phyloP scores from a whole-genome alignment of 306 rosid genomes.

The Citrullus mucosospermus region DNA sequence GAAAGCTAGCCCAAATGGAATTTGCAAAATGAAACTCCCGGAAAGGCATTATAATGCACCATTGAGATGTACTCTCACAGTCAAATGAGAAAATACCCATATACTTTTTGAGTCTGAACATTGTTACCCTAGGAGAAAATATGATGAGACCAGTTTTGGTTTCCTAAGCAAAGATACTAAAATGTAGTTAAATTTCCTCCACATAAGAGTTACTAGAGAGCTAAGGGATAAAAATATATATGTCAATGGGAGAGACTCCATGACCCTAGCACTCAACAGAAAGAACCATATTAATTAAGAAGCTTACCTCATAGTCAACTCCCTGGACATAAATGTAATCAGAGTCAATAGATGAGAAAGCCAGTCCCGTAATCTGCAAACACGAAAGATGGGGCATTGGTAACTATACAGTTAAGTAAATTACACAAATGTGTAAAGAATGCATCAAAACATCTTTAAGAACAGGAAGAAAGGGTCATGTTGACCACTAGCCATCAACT shows the following conservation, averaged over 20 bases:
- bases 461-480: constrained; percentile 1
- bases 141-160: background rate
- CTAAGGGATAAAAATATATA: background rate
- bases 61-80: background rate
- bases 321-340: constrained; percentile 74
- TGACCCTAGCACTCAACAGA: background rate
- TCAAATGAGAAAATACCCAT: background rate
- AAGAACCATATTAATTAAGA: background rate
- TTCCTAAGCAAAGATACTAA: background rate
- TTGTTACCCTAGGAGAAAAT: background rate
- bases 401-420: background rate
- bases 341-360: constrained; percentile 64
- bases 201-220: background rate
- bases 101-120: background rate
- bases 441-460: background rate
- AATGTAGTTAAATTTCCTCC: background rate
- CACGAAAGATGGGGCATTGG: constrained; percentile 1
- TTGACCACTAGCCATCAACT: background rate
- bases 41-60: background rate
- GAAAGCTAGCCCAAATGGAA: background rate
- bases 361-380: constrained; percentile 75
- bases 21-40: background rate
- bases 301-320: constrained; percentile 72
- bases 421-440: background rate
- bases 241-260: background rate